Evolutionary conservation across 2,329 filamentous ascomycete genomes (phyloP), one percentile per base, ranked within the genome.

Genomic region (Gyromitra esculenta): DNA sequence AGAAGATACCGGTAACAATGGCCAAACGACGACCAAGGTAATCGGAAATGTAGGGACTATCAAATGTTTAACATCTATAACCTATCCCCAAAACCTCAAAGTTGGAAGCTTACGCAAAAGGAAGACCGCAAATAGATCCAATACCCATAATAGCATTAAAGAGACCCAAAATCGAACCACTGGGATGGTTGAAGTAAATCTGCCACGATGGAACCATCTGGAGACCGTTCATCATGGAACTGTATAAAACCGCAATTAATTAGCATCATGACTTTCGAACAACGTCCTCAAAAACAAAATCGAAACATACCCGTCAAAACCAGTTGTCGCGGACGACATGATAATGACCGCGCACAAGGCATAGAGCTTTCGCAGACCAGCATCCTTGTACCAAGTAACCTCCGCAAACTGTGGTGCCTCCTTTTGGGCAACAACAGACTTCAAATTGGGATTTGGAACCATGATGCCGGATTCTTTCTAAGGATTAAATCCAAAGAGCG

Each of bases 181-280:
- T 83, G 0, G 85, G 85, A 48, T 84, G 82, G 59, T 82, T 82
- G 82, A 89, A 89, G 83, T 85, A 88, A 1, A 81, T 78, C 78
- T 86, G 85, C 87, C 87, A 89, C 18, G 82, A 82, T 75, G 87
- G 83, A 80, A 89, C 87, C 82, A 88, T 86, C 83, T 89, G 87
- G 1, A 87, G 88, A 8, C 87, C 88, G 82, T 89, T 89, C 81
- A 89, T 84, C 76, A 85, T 85, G 25, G 84, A 86, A 35, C 75
- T 77, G 13, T 70, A 59, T 45, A 48, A 69, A 69, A 60, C 5
- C 8, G 13, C n/a, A 21, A 43, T 1, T 11, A 35, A 71, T 75
- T 31, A 75, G 65, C 50, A 64, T 21, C 15, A 35, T 43, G 3
- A 43, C 52, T 56, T 5, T 18, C 13, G n/a, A 8, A 0, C 15